Base-by-base conservation (phyloP, 2,329 filamentous ascomycete genomes). In the Hymenoscyphus infarciens region DNA sequence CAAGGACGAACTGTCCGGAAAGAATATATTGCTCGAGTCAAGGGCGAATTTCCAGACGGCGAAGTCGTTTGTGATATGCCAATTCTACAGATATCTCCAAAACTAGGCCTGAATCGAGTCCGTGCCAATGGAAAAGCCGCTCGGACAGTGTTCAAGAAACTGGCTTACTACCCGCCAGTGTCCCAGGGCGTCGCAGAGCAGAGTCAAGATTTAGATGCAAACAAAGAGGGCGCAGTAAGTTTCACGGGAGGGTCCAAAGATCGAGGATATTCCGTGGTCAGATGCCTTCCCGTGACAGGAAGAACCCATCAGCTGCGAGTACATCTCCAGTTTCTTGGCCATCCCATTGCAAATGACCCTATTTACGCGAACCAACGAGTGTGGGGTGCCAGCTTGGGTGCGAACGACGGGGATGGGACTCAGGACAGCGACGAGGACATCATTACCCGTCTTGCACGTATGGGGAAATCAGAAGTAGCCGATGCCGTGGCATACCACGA, bases 351-450 rank as follows among this genome's bases (percentile, higher is more conserved):
- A 67, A 99, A 99, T 75, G 95, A 99, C 73, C 95, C 95, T 7
- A 98, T 99, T 70, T 99, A 99, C 75, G 92, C 91, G 71, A 99
- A 99, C 74, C 87, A 91, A 73, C 87, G 87, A 62, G 95, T 99
- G 11, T 99, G 96, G 81, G 95, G 95, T 0, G 81, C 88, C 0
- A 83, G 88, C 10, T 84, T 99, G 0, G 95, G 91, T 16, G 84
- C 77, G 60, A 80, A 83, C 61, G 86, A 88, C 65, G 78, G 81
- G 15, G 88, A 94, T 57, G 86, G 84, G 2, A 81, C 82, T 22
- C 83, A 83, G 29, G 88, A 92, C 62, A 86, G 88, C 52, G 95
- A 99, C 74, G 90, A 95, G 64, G 92, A 96, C 73, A 89, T 99
- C 69, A 93, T 99, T 74, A 87, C 87, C 22, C 86, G 92, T 1